A percentile compares a stretch with the other conserved stretches of the same genome.
These are phyloP conservation scores for Panicum virgatum DNA, from an alignment of 202 grass and related monocot species.

Conservation along the genomic window DNA sequence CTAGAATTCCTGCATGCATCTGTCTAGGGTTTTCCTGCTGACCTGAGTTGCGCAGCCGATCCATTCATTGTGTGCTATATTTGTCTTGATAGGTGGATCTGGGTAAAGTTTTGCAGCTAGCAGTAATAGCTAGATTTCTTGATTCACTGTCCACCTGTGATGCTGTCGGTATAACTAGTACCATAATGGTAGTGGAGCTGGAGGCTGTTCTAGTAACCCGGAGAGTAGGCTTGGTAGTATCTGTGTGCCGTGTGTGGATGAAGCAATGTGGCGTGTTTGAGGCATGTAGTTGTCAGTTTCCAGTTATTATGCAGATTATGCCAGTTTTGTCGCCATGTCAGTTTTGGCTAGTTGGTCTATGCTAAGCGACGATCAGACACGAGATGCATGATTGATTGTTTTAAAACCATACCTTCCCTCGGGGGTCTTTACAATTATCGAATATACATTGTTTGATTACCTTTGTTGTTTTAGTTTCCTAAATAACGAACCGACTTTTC, in stretches of 20 bases:
- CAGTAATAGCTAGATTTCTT: slow-evolving; percentile 21
- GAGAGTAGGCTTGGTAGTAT: not conserved
- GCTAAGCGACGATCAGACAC: not conserved
- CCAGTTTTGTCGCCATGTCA: not conserved
- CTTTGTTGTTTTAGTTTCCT: slow-evolving; percentile 4
- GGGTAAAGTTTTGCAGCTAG: not conserved
- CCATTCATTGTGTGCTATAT: not conserved
- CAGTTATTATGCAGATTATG: slow-evolving; percentile 28
- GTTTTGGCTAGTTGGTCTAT: not conserved
- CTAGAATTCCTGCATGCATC: not conserved
- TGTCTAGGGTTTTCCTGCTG: slow-evolving; percentile 26
- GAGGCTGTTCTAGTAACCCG: not conserved
- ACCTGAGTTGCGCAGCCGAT: slow-evolving; percentile 12
- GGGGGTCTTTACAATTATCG: not conserved
- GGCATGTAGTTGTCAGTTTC: slow-evolving; percentile 14
- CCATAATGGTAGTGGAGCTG: not conserved
- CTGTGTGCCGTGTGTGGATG: not conserved
- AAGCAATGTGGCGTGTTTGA: slow-evolving; percentile 7
- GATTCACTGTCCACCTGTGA: not conserved
- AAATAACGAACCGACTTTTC: not conserved
- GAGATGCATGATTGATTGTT: not conserved
- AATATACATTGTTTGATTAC: not conserved
- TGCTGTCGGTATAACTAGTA: not conserved
- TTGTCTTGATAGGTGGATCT: not conserved
- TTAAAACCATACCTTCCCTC: not conserved